Conservation (phyloP, 345 rosid species). For the Mercurialis annua region DNA sequence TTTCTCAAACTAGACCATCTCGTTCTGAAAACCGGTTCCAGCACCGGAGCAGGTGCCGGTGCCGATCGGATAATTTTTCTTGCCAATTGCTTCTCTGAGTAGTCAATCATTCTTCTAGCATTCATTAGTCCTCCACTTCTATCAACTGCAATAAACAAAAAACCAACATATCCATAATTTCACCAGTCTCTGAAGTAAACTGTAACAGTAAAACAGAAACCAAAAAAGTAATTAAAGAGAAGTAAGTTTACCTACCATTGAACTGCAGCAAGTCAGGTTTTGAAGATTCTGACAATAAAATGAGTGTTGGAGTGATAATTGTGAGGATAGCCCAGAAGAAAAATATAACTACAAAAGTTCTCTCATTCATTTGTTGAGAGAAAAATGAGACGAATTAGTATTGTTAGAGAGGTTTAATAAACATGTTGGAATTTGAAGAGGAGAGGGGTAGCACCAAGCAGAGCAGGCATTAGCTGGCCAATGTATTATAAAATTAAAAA, state of each 20-base stretch:
- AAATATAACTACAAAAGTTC: conserved; percentile 68
- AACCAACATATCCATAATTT: neutral
- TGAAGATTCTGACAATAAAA: conserved; percentile 69
- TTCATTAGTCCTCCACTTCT: conserved; percentile 22
- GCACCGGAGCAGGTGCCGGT: conserved; percentile 8
- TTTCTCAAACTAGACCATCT: conserved; percentile 16
- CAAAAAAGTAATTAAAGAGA: neutral
- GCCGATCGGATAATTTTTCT: conserved; percentile 10
- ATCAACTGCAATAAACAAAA: conserved; percentile 25
- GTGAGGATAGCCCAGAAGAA: conserved; percentile 94
- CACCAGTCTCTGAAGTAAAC: neutral
- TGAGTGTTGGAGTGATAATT: conserved; percentile 77
- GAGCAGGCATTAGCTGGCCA: conserved; percentile 42
- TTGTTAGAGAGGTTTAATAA: conserved; percentile 1
- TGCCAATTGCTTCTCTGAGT: conserved; percentile 24
- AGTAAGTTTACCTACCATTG: conserved; percentile 35
- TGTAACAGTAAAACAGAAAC: neutral
- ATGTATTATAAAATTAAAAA: conserved; percentile 39
- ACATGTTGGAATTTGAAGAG: neutral
- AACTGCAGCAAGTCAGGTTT: conserved; percentile 29
- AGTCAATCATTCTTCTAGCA: conserved; percentile 46
- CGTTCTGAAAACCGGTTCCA: conserved; percentile 8
- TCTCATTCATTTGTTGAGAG: conserved; percentile 53
- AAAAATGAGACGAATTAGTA: conserved; percentile 4
- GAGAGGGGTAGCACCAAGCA: conserved; percentile 11